A percentile compares a stretch with the other conserved stretches of the same genome.
Evolutionary conservation across 1,139 yeast genomes (phyloP).

Genomic region (Oligophagozyma castellii): DNA sequence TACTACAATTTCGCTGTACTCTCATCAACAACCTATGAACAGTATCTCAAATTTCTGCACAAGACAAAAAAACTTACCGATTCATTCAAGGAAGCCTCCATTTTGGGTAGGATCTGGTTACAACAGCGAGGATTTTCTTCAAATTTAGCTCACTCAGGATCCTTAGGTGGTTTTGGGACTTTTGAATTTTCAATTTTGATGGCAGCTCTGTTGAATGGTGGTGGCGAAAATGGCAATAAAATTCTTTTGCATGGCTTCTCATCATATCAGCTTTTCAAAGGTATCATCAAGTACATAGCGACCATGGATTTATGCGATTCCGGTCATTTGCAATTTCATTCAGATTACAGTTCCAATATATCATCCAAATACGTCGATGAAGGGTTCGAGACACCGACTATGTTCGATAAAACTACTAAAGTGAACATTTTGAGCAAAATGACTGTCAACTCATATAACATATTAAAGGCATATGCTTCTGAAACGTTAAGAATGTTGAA

Average conservation of each 20-base stretch:
- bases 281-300: slow-evolving; percentile 69
- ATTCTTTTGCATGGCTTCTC: slow-evolving; percentile 78
- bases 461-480: slow-evolving; percentile 50
- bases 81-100: slow-evolving; percentile 80
- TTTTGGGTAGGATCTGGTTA: slow-evolving; percentile 81
- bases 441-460: slow-evolving; percentile 52
- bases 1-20: slow-evolving; percentile 70
- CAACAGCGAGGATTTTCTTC: slow-evolving; percentile 74
- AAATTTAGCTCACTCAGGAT: slow-evolving; percentile 32
- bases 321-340: slow-evolving; percentile 57
- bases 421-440: slow-evolving; percentile 74
- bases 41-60: slow-evolving; percentile 62
- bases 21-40: slow-evolving; percentile 52
- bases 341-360: slow-evolving; percentile 24
- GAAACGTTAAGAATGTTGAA: slow-evolving; percentile 56
- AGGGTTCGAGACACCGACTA: slow-evolving; percentile 59
- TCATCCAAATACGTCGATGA: slow-evolving; percentile 39
- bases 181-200: slow-evolving; percentile 75
- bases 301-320: slow-evolving; percentile 49
- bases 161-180: slow-evolving; percentile 75
- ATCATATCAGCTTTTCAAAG: slow-evolving; percentile 84
- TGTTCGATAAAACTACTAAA: slow-evolving; percentile 62
- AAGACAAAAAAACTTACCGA: slow-evolving; percentile 64
- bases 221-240: slow-evolving; percentile 63
- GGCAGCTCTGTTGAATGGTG: slow-evolving; percentile 76